Conservation (phyloP, 1,284 basidiomycete species). For the Rhodotorula sp. region DNA sequence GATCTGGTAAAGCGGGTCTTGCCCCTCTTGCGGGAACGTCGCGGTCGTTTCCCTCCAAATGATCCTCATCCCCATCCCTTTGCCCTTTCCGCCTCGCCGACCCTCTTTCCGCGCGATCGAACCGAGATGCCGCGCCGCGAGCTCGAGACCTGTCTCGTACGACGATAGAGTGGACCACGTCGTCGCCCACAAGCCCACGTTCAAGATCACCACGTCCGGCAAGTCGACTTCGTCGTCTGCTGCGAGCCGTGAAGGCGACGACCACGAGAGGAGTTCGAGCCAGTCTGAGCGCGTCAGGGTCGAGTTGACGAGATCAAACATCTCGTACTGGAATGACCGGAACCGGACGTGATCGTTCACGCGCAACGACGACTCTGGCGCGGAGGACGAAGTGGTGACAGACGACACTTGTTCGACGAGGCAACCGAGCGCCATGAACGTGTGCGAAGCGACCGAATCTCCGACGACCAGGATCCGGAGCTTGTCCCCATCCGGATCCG, state of each 20-base stretch:
- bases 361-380: background rate
- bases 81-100: background rate
- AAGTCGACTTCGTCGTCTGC: background rate
- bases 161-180: background rate
- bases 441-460: conserved; percentile 13
- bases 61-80: background rate
- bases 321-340: conserved; percentile 20
- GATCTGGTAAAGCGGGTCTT: conserved; percentile 12
- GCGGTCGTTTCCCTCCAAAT: conserved; percentile 17
- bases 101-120: background rate
- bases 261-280: conserved; percentile 5
- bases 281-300: background rate
- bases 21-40: background rate
- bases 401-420: conserved; percentile 5
- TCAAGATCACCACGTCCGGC: conserved; percentile 17
- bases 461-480: conserved; percentile 13
- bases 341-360: conserved; percentile 7
- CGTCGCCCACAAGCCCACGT: conserved; percentile 10
- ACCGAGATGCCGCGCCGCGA: background rate
- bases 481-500: background rate
- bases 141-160: conserved; percentile 1
- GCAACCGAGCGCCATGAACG: conserved; percentile 14
- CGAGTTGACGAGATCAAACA: background rate
- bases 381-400: background rate
- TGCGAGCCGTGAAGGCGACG: background rate